phyloP scores from a whole-genome alignment of 805 yeast species.

The Wickerhamiella domercqiae region DNA sequence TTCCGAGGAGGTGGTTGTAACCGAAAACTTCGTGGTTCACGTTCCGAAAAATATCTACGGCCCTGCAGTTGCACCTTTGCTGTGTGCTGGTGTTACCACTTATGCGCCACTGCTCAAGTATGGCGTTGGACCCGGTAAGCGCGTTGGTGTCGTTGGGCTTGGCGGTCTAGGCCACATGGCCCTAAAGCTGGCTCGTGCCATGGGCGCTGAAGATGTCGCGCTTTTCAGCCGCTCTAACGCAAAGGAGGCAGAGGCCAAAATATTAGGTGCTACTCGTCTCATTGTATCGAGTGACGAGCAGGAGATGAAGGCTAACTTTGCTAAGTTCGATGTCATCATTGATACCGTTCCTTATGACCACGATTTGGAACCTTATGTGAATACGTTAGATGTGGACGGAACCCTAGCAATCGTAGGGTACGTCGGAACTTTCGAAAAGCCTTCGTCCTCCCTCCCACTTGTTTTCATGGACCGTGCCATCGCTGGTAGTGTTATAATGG shows the following conservation, averaged over 20 bases:
- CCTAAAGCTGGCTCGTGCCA: conserved; percentile 39
- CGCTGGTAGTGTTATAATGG: conserved; percentile 42
- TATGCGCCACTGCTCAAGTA: conserved; percentile 45
- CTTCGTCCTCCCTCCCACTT: conserved; percentile 35
- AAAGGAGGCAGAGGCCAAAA: conserved; percentile 38
- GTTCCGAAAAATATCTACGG: conserved; percentile 42
- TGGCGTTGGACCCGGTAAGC: conserved; percentile 34
- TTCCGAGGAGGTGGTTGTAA: conserved; percentile 24
- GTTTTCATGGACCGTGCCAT: conserved; percentile 28
- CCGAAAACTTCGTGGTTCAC: conserved; percentile 48
- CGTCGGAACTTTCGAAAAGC: conserved; percentile 26
- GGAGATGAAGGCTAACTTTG: conserved; percentile 23
- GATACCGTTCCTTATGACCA: conserved; percentile 37
- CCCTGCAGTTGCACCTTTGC: conserved; percentile 50
- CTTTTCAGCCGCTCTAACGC: conserved; percentile 37
- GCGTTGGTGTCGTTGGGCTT: conserved; percentile 46
- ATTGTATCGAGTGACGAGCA: conserved; percentile 34
- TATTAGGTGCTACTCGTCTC: conserved; percentile 42
- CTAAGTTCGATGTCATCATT: conserved; percentile 36
- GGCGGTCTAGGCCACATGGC: conserved; percentile 58
- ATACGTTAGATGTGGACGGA: conserved; percentile 42
- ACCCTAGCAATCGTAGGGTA: conserved; percentile 51
- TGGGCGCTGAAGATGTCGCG: conserved; percentile 42
- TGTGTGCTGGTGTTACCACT: conserved; percentile 67
- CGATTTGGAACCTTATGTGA: conserved; percentile 34